Evolutionary conservation across 257 asterid genomes (phyloP).

Genomic region (Plantago elongata): DNA sequence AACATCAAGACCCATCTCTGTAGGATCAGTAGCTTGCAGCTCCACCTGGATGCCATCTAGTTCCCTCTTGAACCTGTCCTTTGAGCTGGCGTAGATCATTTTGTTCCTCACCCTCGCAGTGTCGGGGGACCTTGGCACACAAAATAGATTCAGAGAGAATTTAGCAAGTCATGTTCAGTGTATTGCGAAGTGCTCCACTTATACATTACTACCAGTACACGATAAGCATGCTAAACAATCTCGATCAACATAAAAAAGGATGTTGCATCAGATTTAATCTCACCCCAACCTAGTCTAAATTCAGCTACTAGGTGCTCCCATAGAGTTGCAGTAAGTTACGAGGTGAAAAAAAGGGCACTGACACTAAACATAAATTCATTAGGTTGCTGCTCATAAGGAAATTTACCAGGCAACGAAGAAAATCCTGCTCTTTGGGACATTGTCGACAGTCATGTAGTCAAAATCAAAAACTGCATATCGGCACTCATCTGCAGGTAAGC

Average conservation of each 20-base stretch:
- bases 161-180: not conserved
- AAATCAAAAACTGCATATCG: slow-evolving; percentile 37
- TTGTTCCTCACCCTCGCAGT: slow-evolving; percentile 10
- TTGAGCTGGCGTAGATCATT: slow-evolving; percentile 13
- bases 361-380: not conserved
- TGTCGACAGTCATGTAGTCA: slow-evolving; percentile 36
- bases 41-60: slow-evolving; percentile 14
- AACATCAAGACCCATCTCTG: slow-evolving; percentile 12
- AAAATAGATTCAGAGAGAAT: not conserved
- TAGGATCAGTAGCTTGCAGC: slow-evolving; percentile 13
- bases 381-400: not conserved
- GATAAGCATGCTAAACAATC: too few relatives aligned
- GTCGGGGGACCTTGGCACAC: slow-evolving; percentile 12
- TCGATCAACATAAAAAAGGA: too few relatives aligned
- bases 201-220: too few relatives aligned
- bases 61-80: slow-evolving; percentile 15
- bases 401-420: slow-evolving; percentile 38
- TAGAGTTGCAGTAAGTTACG: not conserved
- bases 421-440: slow-evolving; percentile 40
- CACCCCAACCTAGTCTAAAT: too few relatives aligned
- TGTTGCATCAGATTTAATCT: too few relatives aligned
- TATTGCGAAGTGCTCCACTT: too few relatives aligned
- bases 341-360: not conserved
- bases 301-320: too few relatives aligned
- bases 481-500: slow-evolving; percentile 34